Conservation (phyloP, 2,329 filamentous ascomycete genomes). For the Massarina eburnea region DNA sequence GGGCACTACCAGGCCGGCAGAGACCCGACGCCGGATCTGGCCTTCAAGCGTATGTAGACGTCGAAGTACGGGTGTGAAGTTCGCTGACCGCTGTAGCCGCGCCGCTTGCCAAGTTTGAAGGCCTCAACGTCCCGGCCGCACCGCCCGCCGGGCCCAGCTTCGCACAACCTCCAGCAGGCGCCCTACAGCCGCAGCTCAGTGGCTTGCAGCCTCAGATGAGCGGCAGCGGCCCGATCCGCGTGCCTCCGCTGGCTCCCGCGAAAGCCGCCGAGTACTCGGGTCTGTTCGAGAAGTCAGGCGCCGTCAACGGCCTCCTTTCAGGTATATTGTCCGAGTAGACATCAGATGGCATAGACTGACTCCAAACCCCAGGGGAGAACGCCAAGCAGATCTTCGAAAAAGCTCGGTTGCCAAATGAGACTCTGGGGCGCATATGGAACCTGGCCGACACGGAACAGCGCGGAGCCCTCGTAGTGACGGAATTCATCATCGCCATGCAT, state of each 20-base stretch:
- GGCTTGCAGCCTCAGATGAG: constrained; percentile 36
- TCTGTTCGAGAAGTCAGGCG: constrained; percentile 87
- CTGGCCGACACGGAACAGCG: constrained; percentile 92
- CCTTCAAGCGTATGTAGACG: constrained; percentile 66
- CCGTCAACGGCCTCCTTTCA: constrained; percentile 74
- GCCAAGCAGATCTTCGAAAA: constrained; percentile 96
- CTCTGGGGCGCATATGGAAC: constrained; percentile 93
- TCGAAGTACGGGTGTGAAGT: background rate
- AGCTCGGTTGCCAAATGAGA: constrained; percentile 84
- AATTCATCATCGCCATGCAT: constrained; percentile 99
- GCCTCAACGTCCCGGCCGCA: constrained; percentile 58
- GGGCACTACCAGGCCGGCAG: constrained; percentile 90
- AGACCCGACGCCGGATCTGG: constrained; percentile 77
- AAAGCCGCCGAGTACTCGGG: constrained; percentile 86
- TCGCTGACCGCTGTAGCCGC: constrained; percentile 55
- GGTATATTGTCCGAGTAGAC: constrained; percentile 43
- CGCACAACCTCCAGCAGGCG: constrained; percentile 40
- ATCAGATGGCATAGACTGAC: constrained; percentile 5
- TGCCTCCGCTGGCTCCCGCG: constrained; percentile 83
- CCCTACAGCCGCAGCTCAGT: constrained; percentile 33
- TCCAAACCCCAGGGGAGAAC: constrained; percentile 63
- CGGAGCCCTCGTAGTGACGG: constrained; percentile 80
- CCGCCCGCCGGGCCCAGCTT: constrained; percentile 50
- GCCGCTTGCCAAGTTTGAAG: constrained; percentile 91
- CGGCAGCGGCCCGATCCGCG: constrained; percentile 68